Conservation (phyloP, 257 asterid genomes). For the Henckelia pumila region DNA sequence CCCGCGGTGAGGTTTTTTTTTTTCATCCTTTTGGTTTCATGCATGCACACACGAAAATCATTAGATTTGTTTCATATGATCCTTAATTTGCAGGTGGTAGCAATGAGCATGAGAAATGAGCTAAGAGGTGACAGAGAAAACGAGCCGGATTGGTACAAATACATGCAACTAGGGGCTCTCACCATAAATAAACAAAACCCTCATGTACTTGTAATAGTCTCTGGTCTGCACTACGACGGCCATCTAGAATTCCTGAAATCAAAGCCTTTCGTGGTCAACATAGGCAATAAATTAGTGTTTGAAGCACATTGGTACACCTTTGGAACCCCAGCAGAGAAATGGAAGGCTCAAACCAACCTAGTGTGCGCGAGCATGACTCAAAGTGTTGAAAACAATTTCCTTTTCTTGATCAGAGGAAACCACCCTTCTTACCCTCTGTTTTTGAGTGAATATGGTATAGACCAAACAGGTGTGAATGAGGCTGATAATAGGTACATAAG, state of each 20-base stretch:
- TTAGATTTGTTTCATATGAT: too few species aligned
- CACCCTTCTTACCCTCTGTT: slow-evolving; percentile 48
- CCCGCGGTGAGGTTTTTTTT: too few species aligned
- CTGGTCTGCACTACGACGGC: slow-evolving; percentile 49
- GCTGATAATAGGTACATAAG: slow-evolving; percentile 49
- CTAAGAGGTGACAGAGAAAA: slow-evolving; percentile 50
- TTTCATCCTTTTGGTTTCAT: too few species aligned
- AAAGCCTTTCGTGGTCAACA: slow-evolving; percentile 28
- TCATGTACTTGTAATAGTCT: slow-evolving; percentile 49
- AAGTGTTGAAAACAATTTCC: slow-evolving; percentile 26
- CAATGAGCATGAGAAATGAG: slow-evolving; percentile 76
- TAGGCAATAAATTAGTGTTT: slow-evolving; percentile 48
- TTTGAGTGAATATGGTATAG: slow-evolving; percentile 63
- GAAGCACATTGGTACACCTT: slow-evolving; percentile 74
- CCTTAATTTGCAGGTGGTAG: slow-evolving; percentile 20
- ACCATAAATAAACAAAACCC: slow-evolving; percentile 45
- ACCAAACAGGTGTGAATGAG: slow-evolving; percentile 41
- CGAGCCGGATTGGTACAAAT: slow-evolving; percentile 46
- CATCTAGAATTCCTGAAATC: slow-evolving; percentile 36
- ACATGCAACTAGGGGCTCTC: slow-evolving; percentile 52
- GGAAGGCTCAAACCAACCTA: slow-evolving; percentile 34
- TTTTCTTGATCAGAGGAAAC: slow-evolving; percentile 31
- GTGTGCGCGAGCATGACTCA: slow-evolving; percentile 21
- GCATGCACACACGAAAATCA: too few species aligned
- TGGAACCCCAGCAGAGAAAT: slow-evolving; percentile 11